Evolutionary conservation across 805 yeast species (phyloP), one percentile per base, ranked within the genome.

Genomic region (Cyberlindnera suaveolens): DNA sequence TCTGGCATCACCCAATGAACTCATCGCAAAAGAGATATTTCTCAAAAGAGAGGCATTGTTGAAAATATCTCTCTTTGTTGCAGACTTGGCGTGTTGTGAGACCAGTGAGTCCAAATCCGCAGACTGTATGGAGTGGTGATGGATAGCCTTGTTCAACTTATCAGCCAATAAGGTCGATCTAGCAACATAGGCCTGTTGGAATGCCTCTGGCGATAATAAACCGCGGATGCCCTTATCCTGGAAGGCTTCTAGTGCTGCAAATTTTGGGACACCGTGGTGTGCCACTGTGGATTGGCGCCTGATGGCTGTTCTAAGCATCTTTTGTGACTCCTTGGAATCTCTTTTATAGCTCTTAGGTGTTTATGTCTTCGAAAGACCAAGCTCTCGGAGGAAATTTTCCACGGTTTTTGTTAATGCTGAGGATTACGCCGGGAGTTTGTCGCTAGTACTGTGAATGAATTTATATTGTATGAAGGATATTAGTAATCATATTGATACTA

Each of bases 131-230:
- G 60, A 56, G 9, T 51, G 38, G 5, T 50, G 50, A 40, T 51
- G 45, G n/a, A 60, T 56, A 35, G 51, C 51, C 16, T 57, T 54
- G 53, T 75, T 74, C 42, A 78, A 59, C 19, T 65, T 65, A 4
- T 60, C 63, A 6, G 35, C 29, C 17, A 31, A 31, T n/a, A 31
- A 11, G 17, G 30, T 9, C 6, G 33, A 31, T 31, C 40, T 38
- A 18, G 68, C 63, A 48, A 63, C 69, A 77, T 81, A 79, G 3
- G 75, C 71, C 45, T 68, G 74, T 13, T 71, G 55, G n/a, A 78
- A 54, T 9, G 80, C 78, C 35, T 65, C 48, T 1, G 66, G 40
- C 4, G 78, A 68, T 43, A 74, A 66, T 4, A 80, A 58, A 3
- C 85, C 85, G 1, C 65, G 62, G 18, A 79, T 64, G 11, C 78